Evolutionary conservation across 1,139 yeast genomes (phyloP).

Genomic region (Suhomyces chickasaworum): DNA sequence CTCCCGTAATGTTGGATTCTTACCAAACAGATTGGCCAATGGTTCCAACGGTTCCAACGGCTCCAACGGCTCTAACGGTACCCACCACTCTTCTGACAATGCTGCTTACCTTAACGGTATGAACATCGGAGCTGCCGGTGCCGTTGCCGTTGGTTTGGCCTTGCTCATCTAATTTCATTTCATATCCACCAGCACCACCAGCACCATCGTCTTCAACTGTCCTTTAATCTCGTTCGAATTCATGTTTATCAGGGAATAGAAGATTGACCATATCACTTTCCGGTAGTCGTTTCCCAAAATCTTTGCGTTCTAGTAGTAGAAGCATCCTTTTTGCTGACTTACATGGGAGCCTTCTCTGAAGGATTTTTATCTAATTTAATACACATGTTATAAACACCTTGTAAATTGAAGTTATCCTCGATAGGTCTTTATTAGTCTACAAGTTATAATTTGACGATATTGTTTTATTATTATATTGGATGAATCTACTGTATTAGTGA

Average conservation of each 20-base stretch:
- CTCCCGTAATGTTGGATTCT: conserved; percentile 8
- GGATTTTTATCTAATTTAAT: conserved; percentile 5
- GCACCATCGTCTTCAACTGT: conserved; percentile 3
- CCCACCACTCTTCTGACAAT: conserved; percentile 20
- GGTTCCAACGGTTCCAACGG: conserved; percentile 15
- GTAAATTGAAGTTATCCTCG: not conserved
- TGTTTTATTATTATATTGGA: too few species aligned
- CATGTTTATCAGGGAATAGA: conserved; percentile 8
- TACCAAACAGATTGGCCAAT: conserved; percentile 15
- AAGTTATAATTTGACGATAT: too few species aligned
- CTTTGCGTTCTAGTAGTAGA: conserved; percentile 7
- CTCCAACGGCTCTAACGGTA: conserved; percentile 15
- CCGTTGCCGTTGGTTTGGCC: conserved; percentile 37
- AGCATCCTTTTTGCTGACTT: conserved; percentile 4
- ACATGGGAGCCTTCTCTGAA: conserved; percentile 9
- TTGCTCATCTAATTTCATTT: conserved; percentile 23
- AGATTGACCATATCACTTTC: conserved; percentile 5
- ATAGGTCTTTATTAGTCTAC: too few species aligned
- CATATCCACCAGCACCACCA: conserved; percentile 5
- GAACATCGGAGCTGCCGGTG: conserved; percentile 39
- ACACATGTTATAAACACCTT: not conserved
- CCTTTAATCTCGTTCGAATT: conserved; percentile 4
- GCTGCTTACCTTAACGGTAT: conserved; percentile 26
- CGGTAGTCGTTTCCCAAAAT: conserved; percentile 3
- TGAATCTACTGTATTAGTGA: too few species aligned